phyloP scores from a whole-genome alignment of 768 basidiomycete species.

The Mycena crocata region DNA sequence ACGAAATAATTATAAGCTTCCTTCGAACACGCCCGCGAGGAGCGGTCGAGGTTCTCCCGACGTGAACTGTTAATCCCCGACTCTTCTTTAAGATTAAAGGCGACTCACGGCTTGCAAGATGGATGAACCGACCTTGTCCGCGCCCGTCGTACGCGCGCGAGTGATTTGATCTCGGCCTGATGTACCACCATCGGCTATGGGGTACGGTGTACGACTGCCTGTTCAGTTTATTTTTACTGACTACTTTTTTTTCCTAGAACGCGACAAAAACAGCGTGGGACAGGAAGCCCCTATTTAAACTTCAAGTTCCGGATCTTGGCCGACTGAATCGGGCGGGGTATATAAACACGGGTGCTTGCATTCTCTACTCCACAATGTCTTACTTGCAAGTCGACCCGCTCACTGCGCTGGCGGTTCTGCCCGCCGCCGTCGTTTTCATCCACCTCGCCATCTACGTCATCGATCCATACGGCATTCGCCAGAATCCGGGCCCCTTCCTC shows the following conservation, averaged over 20 bases:
- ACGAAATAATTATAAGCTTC: too few species aligned
- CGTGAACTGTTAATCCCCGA: too few species aligned
- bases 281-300: neutral
- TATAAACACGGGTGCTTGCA: neutral
- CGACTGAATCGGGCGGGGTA: constrained; percentile 7
- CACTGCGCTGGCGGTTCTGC: constrained; percentile 26
- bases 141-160: neutral
- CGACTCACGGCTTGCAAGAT: too few species aligned
- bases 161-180: neutral
- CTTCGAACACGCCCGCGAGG: too few species aligned
- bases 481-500: constrained; percentile 74
- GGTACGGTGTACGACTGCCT: too few species aligned
- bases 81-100: too few species aligned
- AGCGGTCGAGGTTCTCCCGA: too few species aligned
- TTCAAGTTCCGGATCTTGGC: constrained; percentile 3
- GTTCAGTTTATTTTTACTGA: too few species aligned
- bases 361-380: constrained; percentile 10
- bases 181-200: too few species aligned
- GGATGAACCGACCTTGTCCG: too few species aligned
- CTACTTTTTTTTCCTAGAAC: neutral
- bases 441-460: constrained; percentile 64
- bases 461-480: constrained; percentile 70
- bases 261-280: neutral
- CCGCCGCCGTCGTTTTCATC: constrained; percentile 44
- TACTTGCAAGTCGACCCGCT: neutral